These are phyloP conservation scores for Aspergillus hiratsukae DNA, from an alignment of 2,329 filamentous ascomycete genomes.

Conservation along the genomic window DNA sequence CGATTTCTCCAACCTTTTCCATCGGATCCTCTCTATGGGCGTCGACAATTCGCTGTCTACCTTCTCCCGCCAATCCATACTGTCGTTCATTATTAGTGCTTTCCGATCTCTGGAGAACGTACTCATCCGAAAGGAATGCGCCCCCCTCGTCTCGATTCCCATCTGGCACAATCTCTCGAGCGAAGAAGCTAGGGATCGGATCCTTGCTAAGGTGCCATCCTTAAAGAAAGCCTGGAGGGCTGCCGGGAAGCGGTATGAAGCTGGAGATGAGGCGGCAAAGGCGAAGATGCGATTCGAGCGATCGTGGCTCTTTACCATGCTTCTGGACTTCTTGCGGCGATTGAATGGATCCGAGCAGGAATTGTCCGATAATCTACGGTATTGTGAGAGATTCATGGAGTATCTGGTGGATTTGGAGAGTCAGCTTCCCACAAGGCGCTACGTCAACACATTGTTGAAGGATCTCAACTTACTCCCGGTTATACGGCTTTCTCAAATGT, in stretches of 20 bases:
- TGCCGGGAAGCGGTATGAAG: slow-evolving; percentile 77
- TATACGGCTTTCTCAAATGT: slow-evolving; percentile 73
- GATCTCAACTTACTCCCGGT: slow-evolving; percentile 79
- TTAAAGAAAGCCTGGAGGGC: slow-evolving; percentile 89
- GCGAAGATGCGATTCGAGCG: slow-evolving; percentile 83
- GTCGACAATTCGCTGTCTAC: slow-evolving; percentile 65
- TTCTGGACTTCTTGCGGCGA: slow-evolving; percentile 74
- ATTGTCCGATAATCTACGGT: slow-evolving; percentile 61
- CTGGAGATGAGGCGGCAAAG: slow-evolving; percentile 74
- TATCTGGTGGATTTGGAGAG: slow-evolving; percentile 87
- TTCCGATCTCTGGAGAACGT: slow-evolving; percentile 91
- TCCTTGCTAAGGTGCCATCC: slow-evolving; percentile 68
- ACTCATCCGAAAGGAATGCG: slow-evolving; percentile 91
- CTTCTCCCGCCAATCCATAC: slow-evolving; percentile 70
- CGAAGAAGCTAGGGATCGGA: slow-evolving; percentile 67
- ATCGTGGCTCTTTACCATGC: slow-evolving; percentile 83
- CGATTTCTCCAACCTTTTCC: slow-evolving; percentile 86
- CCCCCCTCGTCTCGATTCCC: slow-evolving; percentile 86
- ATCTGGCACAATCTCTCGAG: slow-evolving; percentile 92
- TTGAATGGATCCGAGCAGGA: slow-evolving; percentile 54
- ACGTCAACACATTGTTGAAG: slow-evolving; percentile 81
- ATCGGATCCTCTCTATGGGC: slow-evolving; percentile 81
- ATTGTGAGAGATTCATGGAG: slow-evolving; percentile 91
- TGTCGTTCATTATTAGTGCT: slow-evolving; percentile 83
- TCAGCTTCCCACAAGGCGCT: slow-evolving; percentile 87